Percentiles rank a stretch among this genome's conserved stretches.
Conservation (phyloP, 352 stramenopile genomes). For the Hyaloperonospora brassicae region DNA sequence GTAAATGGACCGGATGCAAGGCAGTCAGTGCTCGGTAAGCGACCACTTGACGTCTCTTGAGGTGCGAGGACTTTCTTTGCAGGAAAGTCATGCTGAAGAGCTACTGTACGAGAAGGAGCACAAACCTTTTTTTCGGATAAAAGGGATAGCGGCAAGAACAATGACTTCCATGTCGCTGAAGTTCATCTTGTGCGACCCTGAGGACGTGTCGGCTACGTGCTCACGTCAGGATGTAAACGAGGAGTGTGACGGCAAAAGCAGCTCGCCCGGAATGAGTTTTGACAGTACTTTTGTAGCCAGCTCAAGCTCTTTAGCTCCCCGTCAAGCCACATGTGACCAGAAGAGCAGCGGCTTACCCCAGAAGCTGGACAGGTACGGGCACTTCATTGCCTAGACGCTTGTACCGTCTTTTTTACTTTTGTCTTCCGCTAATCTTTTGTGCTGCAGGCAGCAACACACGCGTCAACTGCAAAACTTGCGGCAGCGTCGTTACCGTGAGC, state of each 20-base stretch:
- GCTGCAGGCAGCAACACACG: slow-evolving; percentile 23
- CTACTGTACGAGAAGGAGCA: slow-evolving; percentile 7
- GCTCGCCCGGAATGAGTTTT: no score
- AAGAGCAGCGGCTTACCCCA: slow-evolving; percentile 1
- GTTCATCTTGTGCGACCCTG: slow-evolving; percentile 25
- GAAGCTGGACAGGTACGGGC: slow-evolving; percentile 10
- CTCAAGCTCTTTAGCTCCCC: no score
- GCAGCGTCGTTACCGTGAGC: slow-evolving; percentile 39
- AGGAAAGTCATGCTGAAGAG: slow-evolving; percentile 19
- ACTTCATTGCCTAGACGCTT: neutral
- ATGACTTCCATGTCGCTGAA: slow-evolving; percentile 30
- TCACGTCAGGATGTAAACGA: slow-evolving; percentile 2
- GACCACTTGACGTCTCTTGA: neutral
- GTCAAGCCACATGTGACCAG: no score
- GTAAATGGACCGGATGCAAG: neutral
- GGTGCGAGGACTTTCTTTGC: slow-evolving; percentile 3
- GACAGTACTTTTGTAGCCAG: no score
- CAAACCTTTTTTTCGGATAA: no score
- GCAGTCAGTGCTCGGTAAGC: neutral
- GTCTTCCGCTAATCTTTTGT: neutral
- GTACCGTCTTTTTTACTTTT: no score
- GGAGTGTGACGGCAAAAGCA: no score
- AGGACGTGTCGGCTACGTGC: slow-evolving; percentile 2
- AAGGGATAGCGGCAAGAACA: no score
- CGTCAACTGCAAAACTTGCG: slow-evolving; percentile 39